Evolutionary conservation across 2,329 filamentous ascomycete species (phyloP).

Genomic region (Trichoderma endophyticum): DNA sequence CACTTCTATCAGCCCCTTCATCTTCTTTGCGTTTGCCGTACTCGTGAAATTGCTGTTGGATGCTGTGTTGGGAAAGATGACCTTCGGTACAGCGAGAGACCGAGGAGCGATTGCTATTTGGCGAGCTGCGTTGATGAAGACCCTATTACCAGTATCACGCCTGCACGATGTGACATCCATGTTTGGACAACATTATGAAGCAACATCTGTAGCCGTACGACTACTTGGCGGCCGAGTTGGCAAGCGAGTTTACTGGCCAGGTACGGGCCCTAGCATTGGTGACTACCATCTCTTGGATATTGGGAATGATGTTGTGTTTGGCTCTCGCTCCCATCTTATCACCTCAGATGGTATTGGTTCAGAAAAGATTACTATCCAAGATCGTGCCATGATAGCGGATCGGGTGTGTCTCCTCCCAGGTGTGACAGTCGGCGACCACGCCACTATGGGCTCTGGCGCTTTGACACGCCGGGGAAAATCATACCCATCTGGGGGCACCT

Average conservation of each 20-base stretch:
- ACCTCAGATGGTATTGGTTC: slow-evolving; percentile 51
- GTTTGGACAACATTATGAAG: slow-evolving; percentile 54
- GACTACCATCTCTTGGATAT: slow-evolving; percentile 55
- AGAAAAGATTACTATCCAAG: slow-evolving; percentile 44
- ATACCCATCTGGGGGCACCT: slow-evolving; percentile 46
- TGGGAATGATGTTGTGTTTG: slow-evolving; percentile 59
- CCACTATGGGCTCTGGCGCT: slow-evolving; percentile 53
- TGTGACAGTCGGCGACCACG: slow-evolving; percentile 45
- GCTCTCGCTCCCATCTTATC: slow-evolving; percentile 51
- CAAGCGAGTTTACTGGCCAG: slow-evolving; percentile 55
- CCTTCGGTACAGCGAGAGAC: slow-evolving; percentile 30
- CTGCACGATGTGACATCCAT: slow-evolving; percentile 49
- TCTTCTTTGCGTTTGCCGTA: slow-evolving; percentile 43
- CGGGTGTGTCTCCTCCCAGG: slow-evolving; percentile 52
- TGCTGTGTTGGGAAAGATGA: slow-evolving; percentile 36
- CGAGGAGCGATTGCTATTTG: slow-evolving; percentile 41
- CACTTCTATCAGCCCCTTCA: slow-evolving; percentile 40
- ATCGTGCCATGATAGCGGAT: slow-evolving; percentile 56
- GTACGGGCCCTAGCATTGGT: slow-evolving; percentile 50
- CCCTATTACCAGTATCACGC: slow-evolving; percentile 41
- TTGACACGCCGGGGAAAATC: slow-evolving; percentile 44
- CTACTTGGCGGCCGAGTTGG: slow-evolving; percentile 52
- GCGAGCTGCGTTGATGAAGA: slow-evolving; percentile 43
- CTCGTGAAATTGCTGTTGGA: slow-evolving; percentile 42
- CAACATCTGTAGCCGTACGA: slow-evolving; percentile 49